These are phyloP conservation scores for Hymenoscyphus salicellus DNA, from an alignment of 2,329 filamentous ascomycete genomes.

Conservation along the genomic window DNA sequence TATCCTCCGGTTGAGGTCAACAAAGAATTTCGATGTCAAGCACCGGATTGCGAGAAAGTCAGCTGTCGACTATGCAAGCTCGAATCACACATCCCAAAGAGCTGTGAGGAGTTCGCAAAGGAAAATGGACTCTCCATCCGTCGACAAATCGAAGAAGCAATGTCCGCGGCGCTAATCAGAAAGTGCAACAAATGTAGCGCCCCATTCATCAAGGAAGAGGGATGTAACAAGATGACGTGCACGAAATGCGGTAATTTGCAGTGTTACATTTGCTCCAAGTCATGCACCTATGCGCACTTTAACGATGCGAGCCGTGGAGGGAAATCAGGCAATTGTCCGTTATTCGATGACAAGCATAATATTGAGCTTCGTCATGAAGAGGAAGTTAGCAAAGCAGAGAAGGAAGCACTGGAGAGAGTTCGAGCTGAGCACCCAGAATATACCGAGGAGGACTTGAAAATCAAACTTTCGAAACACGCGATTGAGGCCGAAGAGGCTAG, in stretches of 20 bases:
- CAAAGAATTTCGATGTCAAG: slow-evolving; percentile 71
- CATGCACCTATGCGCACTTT: slow-evolving; percentile 68
- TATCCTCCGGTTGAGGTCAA: slow-evolving; percentile 65
- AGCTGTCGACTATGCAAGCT: slow-evolving; percentile 68
- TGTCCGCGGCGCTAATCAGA: slow-evolving; percentile 75
- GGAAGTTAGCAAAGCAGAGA: slow-evolving; percentile 62
- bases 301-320: slow-evolving; percentile 49
- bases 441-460: slow-evolving; percentile 54
- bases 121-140: slow-evolving; percentile 60
- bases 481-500: slow-evolving; percentile 41
- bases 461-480: slow-evolving; percentile 57
- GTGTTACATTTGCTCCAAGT: slow-evolving; percentile 71
- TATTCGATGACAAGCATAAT: slow-evolving; percentile 54
- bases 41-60: slow-evolving; percentile 59
- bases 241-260: slow-evolving; percentile 55
- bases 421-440: slow-evolving; percentile 59
- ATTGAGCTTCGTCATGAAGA: slow-evolving; percentile 57
- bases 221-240: slow-evolving; percentile 84
- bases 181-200: slow-evolving; percentile 64
- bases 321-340: slow-evolving; percentile 56
- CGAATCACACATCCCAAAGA: slow-evolving; percentile 68
- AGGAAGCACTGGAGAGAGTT: slow-evolving; percentile 53
- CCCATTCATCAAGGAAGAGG: slow-evolving; percentile 72
- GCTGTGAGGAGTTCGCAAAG: slow-evolving; percentile 63
- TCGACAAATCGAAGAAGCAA: slow-evolving; percentile 75